phyloP scores from a whole-genome alignment of 2,329 filamentous ascomycete species.

The Xylariaceae sp. region DNA sequence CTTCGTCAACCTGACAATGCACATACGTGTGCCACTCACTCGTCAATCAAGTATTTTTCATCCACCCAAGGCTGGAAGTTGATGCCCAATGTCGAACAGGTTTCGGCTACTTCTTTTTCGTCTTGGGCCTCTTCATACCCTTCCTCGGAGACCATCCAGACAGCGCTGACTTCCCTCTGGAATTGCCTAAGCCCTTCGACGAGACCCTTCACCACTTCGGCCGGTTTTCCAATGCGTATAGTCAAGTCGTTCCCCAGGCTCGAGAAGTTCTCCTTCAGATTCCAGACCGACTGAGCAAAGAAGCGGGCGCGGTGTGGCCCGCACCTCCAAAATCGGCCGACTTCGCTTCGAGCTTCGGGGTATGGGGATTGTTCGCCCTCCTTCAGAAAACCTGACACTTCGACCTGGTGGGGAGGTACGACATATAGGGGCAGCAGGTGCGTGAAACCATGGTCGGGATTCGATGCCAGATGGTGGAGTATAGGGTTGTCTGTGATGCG shows the following conservation, averaged over 20 bases:
- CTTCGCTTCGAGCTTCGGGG: constrained; percentile 59
- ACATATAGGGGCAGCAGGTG: constrained; percentile 69
- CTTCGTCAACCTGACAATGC: background rate
- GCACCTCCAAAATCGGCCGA: constrained; percentile 67
- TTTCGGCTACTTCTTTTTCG: constrained; percentile 47
- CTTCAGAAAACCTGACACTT: constrained; percentile 67
- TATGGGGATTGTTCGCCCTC: constrained; percentile 55
- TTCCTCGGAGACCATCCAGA: constrained; percentile 72
- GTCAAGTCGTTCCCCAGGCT: constrained; percentile 54
- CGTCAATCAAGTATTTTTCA: constrained; percentile 74
- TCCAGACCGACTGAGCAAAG: constrained; percentile 66
- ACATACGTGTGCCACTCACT: constrained; percentile 48
- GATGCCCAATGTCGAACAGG: constrained; percentile 48
- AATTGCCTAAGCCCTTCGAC: constrained; percentile 42
- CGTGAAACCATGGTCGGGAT: constrained; percentile 50
- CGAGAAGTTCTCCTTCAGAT: constrained; percentile 59
- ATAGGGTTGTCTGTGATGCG: constrained; percentile 71
- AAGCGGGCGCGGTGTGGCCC: constrained; percentile 69
- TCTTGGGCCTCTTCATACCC: constrained; percentile 64
- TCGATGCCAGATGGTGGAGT: constrained; percentile 51
- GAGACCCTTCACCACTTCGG: constrained; percentile 54
- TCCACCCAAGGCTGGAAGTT: constrained; percentile 64
- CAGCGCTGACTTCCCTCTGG: constrained; percentile 47
- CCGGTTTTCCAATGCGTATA: constrained; percentile 57
- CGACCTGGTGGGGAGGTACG: constrained; percentile 64